phyloP scores from a whole-genome alignment of 2,329 filamentous ascomycete genomes.

The Aspergillus thermomutatus region DNA sequence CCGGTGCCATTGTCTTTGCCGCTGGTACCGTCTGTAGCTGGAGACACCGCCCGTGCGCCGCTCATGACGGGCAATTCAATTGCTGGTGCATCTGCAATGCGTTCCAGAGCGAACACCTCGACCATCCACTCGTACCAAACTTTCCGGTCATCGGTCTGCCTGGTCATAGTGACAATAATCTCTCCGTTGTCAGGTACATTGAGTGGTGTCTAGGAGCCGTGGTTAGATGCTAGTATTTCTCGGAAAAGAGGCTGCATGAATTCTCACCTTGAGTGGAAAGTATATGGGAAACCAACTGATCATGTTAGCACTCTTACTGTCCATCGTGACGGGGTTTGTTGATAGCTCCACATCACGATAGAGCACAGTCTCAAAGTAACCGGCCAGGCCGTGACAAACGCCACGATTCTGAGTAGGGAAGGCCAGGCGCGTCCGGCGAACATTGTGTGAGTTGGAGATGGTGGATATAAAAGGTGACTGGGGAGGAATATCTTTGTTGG shows the following conservation, averaged over 20 bases:
- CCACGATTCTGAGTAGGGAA: conserved; percentile 78
- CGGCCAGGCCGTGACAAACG: conserved; percentile 84
- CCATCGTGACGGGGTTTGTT: conserved; percentile 88
- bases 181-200: conserved; percentile 81
- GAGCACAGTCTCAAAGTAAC: conserved; percentile 95
- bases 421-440: conserved; percentile 70
- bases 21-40: conserved; percentile 20
- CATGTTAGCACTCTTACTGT: conserved; percentile 92
- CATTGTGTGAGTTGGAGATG: conserved; percentile 87
- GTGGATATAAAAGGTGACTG: conserved; percentile 30
- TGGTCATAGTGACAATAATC: conserved; percentile 90
- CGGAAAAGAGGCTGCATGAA: conserved; percentile 9
- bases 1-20: conserved; percentile 13
- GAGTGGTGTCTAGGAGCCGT: conserved; percentile 64
- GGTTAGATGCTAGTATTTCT: background rate
- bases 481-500: conserved; percentile 36
- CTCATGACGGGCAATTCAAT: conserved; percentile 26
- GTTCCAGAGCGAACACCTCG: conserved; percentile 64
- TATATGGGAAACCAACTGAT: conserved; percentile 99
- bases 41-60: conserved; percentile 26
- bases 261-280: conserved; percentile 83
- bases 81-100: conserved; percentile 11
- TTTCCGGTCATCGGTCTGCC: conserved; percentile 88
- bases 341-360: conserved; percentile 84
- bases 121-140: conserved; percentile 99